Percentiles rank a stretch among this genome's conserved stretches.
Conservation (phyloP, 805 yeast species). For the Hanseniaspora meyeri region DNA sequence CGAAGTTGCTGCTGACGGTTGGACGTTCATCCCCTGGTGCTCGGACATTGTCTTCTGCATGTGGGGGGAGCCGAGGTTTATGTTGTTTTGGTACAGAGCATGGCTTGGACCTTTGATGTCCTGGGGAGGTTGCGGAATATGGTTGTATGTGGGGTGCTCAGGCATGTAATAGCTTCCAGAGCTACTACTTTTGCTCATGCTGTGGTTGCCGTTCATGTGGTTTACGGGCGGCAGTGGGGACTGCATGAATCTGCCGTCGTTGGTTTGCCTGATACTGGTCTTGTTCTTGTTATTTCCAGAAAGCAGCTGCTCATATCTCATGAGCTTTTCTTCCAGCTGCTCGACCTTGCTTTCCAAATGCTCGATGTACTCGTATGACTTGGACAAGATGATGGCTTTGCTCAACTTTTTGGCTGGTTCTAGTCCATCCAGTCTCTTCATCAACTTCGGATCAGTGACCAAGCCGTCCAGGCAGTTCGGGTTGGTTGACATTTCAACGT, state of each 20-base stretch:
- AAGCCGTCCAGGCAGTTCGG: conserved; percentile 23
- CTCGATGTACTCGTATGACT: conserved; percentile 66
- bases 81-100: background rate
- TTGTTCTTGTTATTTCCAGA: conserved; percentile 1
- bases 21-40: background rate
- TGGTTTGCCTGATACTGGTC: conserved; percentile 7
- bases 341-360: conserved; percentile 57
- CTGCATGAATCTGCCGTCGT: conserved; percentile 3
- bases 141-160: background rate
- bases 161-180: background rate
- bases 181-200: conserved; percentile 5
- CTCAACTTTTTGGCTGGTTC: conserved; percentile 66
- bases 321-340: conserved; percentile 31
- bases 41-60: background rate
- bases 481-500: conserved; percentile 16
- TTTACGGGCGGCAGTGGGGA: background rate
- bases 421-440: conserved; percentile 59
- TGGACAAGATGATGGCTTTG: conserved; percentile 63
- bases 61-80: background rate
- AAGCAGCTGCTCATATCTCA: conserved; percentile 28
- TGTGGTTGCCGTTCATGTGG: background rate
- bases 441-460: conserved; percentile 32
- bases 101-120: conserved; percentile 1
- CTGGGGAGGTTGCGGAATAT: background rate
- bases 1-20: background rate